Evolutionary conservation across 768 basidiomycete genomes (phyloP).

Genomic region (Leccinum obscurum): DNA sequence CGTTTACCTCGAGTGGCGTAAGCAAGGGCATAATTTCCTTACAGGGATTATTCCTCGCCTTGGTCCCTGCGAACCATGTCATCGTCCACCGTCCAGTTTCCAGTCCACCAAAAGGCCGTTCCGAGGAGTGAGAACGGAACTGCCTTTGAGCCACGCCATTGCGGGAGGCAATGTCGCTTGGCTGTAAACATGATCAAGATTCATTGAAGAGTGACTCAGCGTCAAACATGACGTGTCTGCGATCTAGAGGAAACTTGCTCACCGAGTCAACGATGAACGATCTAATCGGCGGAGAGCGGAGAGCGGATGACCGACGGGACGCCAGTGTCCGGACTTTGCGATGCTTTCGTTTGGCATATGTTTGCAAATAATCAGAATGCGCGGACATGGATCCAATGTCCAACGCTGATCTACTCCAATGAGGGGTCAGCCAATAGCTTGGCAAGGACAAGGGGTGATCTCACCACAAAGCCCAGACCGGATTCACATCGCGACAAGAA

Average conservation of each 20-base stretch:
- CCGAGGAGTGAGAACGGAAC: slow-evolving; percentile 45
- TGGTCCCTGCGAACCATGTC: slow-evolving; percentile 41
- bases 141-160: slow-evolving; percentile 45
- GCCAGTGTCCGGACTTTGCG: slow-evolving; percentile 10
- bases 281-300: background rate
- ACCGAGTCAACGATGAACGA: slow-evolving; percentile 41
- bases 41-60: slow-evolving; percentile 40
- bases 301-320: slow-evolving; percentile 1
- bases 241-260: slow-evolving; percentile 34
- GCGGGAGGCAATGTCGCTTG: slow-evolving; percentile 42
- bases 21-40: slow-evolving; percentile 60
- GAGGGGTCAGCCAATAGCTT: background rate
- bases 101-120: slow-evolving; percentile 47
- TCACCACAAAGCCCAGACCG: slow-evolving; percentile 26
- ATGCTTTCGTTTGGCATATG: slow-evolving; percentile 16
- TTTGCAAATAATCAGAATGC: slow-evolving; percentile 23
- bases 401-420: slow-evolving; percentile 15
- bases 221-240: slow-evolving; percentile 45
- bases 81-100: slow-evolving; percentile 37
- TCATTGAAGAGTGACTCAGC: slow-evolving; percentile 49
- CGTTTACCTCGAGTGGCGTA: slow-evolving; percentile 50
- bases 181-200: slow-evolving; percentile 30
- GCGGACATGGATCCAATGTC: slow-evolving; percentile 23
- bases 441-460: slow-evolving; percentile 2
- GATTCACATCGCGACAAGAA: slow-evolving; percentile 24